Percentiles rank a stretch among this genome's conserved stretches.
phyloP scores from a whole-genome alignment of 345 rosid genomes.

The Moricandia moricandioides region DNA sequence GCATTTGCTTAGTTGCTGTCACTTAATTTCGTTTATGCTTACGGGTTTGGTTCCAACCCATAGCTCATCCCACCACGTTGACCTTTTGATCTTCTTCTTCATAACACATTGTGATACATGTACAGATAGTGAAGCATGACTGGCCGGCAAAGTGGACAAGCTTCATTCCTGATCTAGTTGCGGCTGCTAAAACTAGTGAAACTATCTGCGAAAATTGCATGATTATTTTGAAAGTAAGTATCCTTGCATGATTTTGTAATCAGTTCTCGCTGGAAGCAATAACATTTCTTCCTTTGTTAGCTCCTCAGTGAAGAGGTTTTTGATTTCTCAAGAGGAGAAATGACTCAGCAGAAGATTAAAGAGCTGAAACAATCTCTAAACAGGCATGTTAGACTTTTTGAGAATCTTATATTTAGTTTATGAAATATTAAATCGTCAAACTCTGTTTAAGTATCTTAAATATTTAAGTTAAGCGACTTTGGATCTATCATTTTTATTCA shows the following conservation, averaged over 20 bases:
- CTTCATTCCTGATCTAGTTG: slow-evolving; percentile 97
- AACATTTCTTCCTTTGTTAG: slow-evolving; percentile 42
- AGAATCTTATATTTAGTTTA: neutral
- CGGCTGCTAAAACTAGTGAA: slow-evolving; percentile 99
- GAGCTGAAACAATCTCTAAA: slow-evolving; percentile 96
- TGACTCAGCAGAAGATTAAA: slow-evolving; percentile 95
- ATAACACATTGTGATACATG: slow-evolving; percentile 20
- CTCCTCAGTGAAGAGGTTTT: slow-evolving; percentile 98
- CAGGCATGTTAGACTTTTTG: slow-evolving; percentile 45
- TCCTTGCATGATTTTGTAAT: slow-evolving; percentile 3
- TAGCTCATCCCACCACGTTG: neutral
- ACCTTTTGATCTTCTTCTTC: neutral
- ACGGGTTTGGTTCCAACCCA: neutral
- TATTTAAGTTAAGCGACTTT: neutral
- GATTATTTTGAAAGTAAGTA: slow-evolving; percentile 82
- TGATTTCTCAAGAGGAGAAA: slow-evolving; percentile 98
- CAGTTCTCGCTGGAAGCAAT: slow-evolving; percentile 5
- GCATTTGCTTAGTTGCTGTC: neutral
- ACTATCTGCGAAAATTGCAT: slow-evolving; percentile 99
- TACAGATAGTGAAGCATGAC: slow-evolving; percentile 97
- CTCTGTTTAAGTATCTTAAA: neutral
- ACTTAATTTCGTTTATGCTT: slow-evolving; percentile 1
- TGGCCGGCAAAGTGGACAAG: slow-evolving; percentile 99
- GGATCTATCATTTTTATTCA: slow-evolving; percentile 18
- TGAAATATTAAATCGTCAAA: neutral